Base-by-base conservation (phyloP, 1,284 basidiomycete species). In the Laetiporus sulphureus region DNA sequence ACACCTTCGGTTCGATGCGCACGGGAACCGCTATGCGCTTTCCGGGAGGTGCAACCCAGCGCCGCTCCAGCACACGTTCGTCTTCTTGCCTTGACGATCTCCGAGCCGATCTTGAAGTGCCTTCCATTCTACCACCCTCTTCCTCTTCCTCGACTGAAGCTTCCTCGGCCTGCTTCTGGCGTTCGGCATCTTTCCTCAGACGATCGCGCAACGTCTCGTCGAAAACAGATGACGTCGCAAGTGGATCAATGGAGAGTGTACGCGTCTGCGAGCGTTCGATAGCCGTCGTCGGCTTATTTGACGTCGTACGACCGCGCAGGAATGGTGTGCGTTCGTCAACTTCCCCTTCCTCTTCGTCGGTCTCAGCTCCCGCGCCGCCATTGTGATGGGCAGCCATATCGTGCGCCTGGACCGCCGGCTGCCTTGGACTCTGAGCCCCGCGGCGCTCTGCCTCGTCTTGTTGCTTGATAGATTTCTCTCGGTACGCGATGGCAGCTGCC, bases 1-100 rank as follows among this genome's bases (percentile, higher is more conserved):
- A 96, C 5, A 96, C 93, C 67, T 99, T 99, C 27, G 95, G 95
- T 66, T 99, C 95, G 43, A 99, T 78, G 39, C 95, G 79, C 24
- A 99, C 84, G 25, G 95, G 94, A 1, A 99, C 78, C 1, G 91
- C 79, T 45, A 99, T 93, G 50, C 79, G 77, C 70, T 97, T 98
- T 15, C 95, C 95, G 34, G 76, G 68, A 1, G 88, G 85, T 2
- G 94, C 93, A 19, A 63, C 70, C 80, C 91, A 92, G 46, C 83
- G 75, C 46, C 86, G 71, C 36, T 89, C 82, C 35, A 85, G 53
- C 19, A 79, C 59, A 41, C 79, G 69, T 45, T 83, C 80, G 29
- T 75, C 67, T 13, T 66, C 68, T 15, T 46, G 43, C 29, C 51
- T 48, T 23, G 30, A 21, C 18, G 21, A 11, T 10, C 32, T 51